Evolutionary conservation across 148 eudicot genomes (phyloP).

Genomic region (Arbutus unedo): DNA sequence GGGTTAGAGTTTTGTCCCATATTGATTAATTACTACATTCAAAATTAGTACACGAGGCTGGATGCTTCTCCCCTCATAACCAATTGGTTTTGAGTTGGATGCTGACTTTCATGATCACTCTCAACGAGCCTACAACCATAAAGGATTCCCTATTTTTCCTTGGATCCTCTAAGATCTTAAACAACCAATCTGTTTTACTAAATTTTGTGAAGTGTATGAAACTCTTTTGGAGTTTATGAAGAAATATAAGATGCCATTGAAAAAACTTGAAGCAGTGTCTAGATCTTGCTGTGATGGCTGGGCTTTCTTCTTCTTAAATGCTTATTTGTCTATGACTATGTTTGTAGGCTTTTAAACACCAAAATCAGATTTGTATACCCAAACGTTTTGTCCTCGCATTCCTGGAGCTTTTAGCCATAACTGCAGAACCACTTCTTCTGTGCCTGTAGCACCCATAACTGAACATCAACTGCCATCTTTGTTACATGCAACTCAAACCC

Average conservation of each 20-base stretch:
- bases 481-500: neutral
- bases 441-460: too few species aligned
- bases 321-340: neutral
- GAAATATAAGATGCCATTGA: neutral
- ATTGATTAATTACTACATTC: too few species aligned
- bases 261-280: neutral
- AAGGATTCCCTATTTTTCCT: too few species aligned
- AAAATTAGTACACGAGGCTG: too few species aligned
- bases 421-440: neutral
- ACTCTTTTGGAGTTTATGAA: neutral
- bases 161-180: too few species aligned
- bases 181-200: too few species aligned
- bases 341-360: neutral
- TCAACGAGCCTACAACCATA: too few species aligned
- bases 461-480: neutral
- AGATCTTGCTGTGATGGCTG: neutral
- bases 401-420: neutral
- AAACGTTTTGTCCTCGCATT: neutral
- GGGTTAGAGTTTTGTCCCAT: too few species aligned
- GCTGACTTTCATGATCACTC: too few species aligned
- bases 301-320: neutral
- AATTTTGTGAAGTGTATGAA: neutral
- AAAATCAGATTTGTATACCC: neutral
- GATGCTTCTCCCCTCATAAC: too few species aligned
- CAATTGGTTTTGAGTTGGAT: too few species aligned